Percentiles rank a stretch among this genome's conserved stretches.
Conservation (phyloP, 2,329 filamentous ascomycete genomes). For the Alternaria atra region DNA sequence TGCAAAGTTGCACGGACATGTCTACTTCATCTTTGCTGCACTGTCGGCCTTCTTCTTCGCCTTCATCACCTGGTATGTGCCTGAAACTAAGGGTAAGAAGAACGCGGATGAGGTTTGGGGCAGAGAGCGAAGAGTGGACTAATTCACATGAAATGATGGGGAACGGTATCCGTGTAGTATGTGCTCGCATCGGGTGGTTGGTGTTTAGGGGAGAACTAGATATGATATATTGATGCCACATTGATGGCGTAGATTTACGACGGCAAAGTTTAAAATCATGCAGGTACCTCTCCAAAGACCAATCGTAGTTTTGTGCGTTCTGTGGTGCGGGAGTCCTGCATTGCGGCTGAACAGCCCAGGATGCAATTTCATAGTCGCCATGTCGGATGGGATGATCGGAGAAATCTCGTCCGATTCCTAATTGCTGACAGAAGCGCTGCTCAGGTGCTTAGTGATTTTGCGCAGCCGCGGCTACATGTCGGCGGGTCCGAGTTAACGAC, state of each 20-base stretch:
- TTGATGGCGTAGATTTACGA: background rate
- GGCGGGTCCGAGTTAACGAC: slow-evolving; percentile 21
- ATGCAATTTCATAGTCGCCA: background rate
- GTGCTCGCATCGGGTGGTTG: background rate
- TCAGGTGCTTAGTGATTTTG: slow-evolving; percentile 10
- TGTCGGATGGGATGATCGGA: background rate
- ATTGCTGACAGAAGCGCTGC: slow-evolving; percentile 30
- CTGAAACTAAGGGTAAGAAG: slow-evolving; percentile 87
- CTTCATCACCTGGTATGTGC: slow-evolving; percentile 79
- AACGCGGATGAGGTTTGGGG: slow-evolving; percentile 93
- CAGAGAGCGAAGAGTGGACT: slow-evolving; percentile 57
- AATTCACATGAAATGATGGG: slow-evolving; percentile 5
- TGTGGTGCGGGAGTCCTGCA: background rate
- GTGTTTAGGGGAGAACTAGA: background rate
- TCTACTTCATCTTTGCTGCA: slow-evolving; percentile 90
- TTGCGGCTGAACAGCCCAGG: background rate
- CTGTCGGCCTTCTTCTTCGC: slow-evolving; percentile 73
- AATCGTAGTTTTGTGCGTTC: background rate
- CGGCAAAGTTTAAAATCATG: background rate
- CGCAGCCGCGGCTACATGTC: slow-evolving; percentile 21
- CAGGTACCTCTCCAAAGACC: background rate
- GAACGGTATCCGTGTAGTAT: too few relatives aligned
- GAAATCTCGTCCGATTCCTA: slow-evolving; percentile 6
- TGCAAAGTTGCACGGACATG: slow-evolving; percentile 78
- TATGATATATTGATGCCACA: background rate